phyloP scores from a whole-genome alignment of 1,139 yeast species.

The Diutina catenulata region DNA sequence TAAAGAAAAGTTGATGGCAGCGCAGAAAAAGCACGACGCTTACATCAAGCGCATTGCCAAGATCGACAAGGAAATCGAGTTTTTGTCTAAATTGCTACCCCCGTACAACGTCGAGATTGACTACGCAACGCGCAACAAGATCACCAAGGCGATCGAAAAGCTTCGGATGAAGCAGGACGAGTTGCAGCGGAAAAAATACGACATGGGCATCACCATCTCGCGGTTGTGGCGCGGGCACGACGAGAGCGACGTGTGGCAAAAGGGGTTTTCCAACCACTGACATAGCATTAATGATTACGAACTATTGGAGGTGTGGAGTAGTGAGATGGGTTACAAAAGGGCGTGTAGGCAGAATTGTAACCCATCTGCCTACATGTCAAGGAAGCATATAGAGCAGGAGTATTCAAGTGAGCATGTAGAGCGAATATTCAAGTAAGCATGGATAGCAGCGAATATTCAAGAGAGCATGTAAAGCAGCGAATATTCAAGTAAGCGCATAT shows the following conservation, averaged over 20 bases:
- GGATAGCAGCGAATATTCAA: no score
- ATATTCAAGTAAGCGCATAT: no score
- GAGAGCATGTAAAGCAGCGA: no score
- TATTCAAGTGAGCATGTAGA: no score
- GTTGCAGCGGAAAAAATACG: conserved; percentile 30
- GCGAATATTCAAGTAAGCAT: no score
- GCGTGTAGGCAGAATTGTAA: no score
- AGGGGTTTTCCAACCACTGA: conserved; percentile 14
- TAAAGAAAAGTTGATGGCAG: conserved; percentile 8
- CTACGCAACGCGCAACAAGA: conserved; percentile 30
- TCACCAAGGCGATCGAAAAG: conserved; percentile 32
- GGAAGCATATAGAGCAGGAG: no score
- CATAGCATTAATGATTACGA: no score
- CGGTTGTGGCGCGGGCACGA: conserved; percentile 34
- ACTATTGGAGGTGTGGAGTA: no score
- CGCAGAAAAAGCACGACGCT: conserved; percentile 27
- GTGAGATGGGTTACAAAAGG: no score
- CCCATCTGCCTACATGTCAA: no score
- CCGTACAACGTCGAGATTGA: conserved; percentile 37
- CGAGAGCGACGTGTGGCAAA: conserved; percentile 35
- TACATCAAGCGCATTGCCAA: conserved; percentile 22
- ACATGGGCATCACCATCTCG: conserved; percentile 31
- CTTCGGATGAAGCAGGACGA: conserved; percentile 31
- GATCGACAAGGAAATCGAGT: conserved; percentile 30
- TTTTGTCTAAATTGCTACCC: conserved; percentile 29